Evolutionary conservation across 2,329 filamentous ascomycete species (phyloP).

Genomic region (Magnaporthiopsis rhizophila): DNA sequence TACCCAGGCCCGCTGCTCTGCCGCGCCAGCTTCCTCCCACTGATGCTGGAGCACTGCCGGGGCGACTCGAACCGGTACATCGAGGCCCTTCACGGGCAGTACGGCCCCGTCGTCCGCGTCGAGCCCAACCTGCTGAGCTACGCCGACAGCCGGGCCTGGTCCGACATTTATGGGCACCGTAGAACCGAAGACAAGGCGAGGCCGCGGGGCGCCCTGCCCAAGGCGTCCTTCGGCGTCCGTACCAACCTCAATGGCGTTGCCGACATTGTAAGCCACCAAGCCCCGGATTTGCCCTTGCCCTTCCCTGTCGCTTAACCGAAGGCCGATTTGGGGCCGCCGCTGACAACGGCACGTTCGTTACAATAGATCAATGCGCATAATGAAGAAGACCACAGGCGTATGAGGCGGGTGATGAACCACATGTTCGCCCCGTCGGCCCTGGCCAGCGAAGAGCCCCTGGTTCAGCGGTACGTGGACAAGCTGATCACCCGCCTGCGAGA

Average conservation of each 20-base stretch:
- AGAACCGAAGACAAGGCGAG: no score
- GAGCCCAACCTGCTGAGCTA: conserved; percentile 6
- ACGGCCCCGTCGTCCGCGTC: conserved; percentile 8
- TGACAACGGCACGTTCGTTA: no score
- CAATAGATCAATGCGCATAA: no score
- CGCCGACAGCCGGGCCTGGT: conserved; percentile 2
- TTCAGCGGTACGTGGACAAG: conserved; percentile 6
- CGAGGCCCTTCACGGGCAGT: conserved; percentile 1
- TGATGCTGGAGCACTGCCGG: neutral
- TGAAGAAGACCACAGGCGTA: conserved; percentile 3
- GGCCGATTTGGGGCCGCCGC: no score
- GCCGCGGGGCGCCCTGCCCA: no score
- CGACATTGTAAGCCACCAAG: no score
- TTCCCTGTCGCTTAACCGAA: no score
- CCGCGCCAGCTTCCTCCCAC: conserved; percentile 14
- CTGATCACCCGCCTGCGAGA: neutral
- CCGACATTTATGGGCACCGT: conserved; percentile 7
- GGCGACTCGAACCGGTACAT: neutral
- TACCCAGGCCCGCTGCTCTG: conserved; percentile 23
- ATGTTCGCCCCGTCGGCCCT: conserved; percentile 14
- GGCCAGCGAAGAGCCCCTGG: conserved; percentile 9
- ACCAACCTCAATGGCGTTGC: no score
- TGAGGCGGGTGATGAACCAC: conserved; percentile 8
- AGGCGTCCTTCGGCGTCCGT: no score
- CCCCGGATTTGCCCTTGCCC: no score